Base-by-base conservation (phyloP, 1,139 yeast genomes). In the Candida mesenterica region DNA sequence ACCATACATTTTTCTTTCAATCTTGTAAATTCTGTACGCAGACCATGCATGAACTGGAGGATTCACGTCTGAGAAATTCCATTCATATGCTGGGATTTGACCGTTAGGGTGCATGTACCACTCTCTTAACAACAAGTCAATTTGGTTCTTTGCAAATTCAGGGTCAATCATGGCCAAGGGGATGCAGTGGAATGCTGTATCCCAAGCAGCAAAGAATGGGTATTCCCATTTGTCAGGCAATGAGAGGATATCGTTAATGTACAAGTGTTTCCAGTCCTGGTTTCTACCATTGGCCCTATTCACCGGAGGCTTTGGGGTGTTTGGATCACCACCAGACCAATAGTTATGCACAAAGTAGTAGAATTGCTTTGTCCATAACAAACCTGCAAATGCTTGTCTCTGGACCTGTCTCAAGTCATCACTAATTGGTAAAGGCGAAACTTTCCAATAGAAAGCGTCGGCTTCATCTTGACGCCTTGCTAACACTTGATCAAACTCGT, bases 91-190 rank as follows among this genome's bases (percentile, higher is more conserved):
- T 1, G 97, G 97, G 46, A 89, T 81, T 62, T 90, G 97, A n/a
- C 97, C 97, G 58, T 90, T 90, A 31, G 97, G 97, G 61, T 92
- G 97, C 95, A 89, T 88, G 61, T 89, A 90, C 97, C 97, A 90
- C 61, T 90, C 97, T 53, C 97, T 75, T 26, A 95, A 84, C 57
- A 90, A 68, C 41, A 89, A 68, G 58, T 86, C 96, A 47, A 90
- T 73, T 62, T 90, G 97, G 52, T 79, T 82, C 60, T 90, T 90
- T 30, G 97, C 95, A 67, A 88, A 90, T 44, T 80, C 90, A 1
- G 97, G 96, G 59, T 90, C 97, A 53, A 90, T 77, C 92, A 90
- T 87, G 4, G 97, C 94, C 46, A 90, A 68, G 2, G 97, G 97
- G 49, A 90, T 78, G 55, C 96, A 87, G 61, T 90, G 97, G 77